These are phyloP conservation scores for Neltuma alba DNA, from an alignment of 306 rosid genomes.

Conservation along the genomic window DNA sequence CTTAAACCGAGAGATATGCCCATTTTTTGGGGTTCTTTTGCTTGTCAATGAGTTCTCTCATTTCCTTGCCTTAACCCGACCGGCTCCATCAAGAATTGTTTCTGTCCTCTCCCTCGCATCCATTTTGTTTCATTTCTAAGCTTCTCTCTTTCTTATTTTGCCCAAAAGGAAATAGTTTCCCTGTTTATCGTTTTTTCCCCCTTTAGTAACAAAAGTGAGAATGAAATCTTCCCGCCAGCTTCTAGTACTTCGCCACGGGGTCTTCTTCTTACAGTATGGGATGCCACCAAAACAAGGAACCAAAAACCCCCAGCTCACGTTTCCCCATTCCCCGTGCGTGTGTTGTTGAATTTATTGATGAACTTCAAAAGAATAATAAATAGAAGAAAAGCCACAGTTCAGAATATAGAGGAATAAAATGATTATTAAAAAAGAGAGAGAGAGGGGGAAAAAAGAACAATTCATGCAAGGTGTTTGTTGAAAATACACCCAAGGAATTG, in stretches of 20 bases:
- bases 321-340: background rate
- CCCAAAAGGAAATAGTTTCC: background rate
- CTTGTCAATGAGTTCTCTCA: constrained; percentile 11
- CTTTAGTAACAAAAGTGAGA: background rate
- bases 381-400: background rate
- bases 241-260: too few relatives aligned
- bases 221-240: background rate
- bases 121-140: background rate
- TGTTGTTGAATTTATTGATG: background rate
- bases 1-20: background rate
- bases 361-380: background rate
- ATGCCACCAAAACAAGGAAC: constrained; percentile 10
- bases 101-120: background rate
- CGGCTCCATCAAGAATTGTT: constrained; percentile 22
- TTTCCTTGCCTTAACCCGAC: background rate
- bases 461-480: background rate
- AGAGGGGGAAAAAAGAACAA: background rate
- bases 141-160: background rate
- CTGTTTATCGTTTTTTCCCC: background rate
- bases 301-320: background rate
- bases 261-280: too few relatives aligned
- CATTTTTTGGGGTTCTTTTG: background rate
- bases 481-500: background rate
- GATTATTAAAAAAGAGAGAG: background rate
- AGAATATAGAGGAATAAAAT: background rate